A percentile compares a stretch with the other conserved stretches of the same genome.
These are phyloP conservation scores for Xylaria curta DNA, from an alignment of 495 filamentous ascomycete genomes.

Conservation along the genomic window DNA sequence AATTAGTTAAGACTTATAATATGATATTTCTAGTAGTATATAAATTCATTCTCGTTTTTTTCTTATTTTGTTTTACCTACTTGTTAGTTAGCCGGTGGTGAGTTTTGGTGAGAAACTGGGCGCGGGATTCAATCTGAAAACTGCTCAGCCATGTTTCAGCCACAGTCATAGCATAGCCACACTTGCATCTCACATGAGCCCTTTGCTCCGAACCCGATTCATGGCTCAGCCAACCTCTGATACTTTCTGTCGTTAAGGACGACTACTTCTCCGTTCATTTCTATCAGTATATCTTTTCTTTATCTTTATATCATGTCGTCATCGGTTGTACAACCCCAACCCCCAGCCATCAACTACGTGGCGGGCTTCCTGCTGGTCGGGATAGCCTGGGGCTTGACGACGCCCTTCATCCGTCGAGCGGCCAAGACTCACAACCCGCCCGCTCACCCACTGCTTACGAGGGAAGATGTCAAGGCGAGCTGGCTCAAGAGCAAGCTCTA, in stretches of 20 bases:
- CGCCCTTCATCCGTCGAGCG: slow-evolving; percentile 75
- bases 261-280: background rate
- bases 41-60: no score
- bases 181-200: background rate
- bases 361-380: slow-evolving; percentile 91
- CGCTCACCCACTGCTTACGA: slow-evolving; percentile 56
- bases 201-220: background rate
- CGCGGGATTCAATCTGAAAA: no score
- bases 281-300: background rate
- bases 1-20: no score
- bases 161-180: slow-evolving; percentile 6
- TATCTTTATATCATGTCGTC: slow-evolving; percentile 31
- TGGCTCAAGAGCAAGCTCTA: slow-evolving; percentile 63
- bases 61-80: no score
- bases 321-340: slow-evolving; percentile 43
- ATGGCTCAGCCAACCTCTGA: background rate
- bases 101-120: no score
- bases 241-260: background rate
- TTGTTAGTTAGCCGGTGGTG: no score
- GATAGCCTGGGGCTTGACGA: slow-evolving; percentile 80
- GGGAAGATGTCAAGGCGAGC: slow-evolving; percentile 45
- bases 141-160: background rate
- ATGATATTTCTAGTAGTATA: no score
- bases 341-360: slow-evolving; percentile 76
- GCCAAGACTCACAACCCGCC: slow-evolving; percentile 63